Base-by-base conservation (phyloP, 2,329 filamentous ascomycete species). In the Salinomyces thailandicus region DNA sequence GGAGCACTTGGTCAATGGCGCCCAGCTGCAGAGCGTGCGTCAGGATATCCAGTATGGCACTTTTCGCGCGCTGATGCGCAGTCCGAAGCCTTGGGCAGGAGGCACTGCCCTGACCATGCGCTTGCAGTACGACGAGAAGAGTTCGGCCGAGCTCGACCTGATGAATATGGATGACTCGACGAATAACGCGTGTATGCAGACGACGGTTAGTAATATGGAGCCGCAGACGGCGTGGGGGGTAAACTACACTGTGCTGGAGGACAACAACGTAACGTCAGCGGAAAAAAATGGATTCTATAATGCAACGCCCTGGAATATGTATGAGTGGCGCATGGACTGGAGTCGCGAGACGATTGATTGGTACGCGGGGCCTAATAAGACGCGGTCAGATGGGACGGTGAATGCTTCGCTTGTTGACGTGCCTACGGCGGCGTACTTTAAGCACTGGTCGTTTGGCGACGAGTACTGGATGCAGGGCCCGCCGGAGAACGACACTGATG, bases 391-490 rank as follows among this genome's bases (percentile, higher is more conserved):
- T 19, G 49, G 56, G 15, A 55, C 57, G 8, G 56, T 47, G 30
- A 58, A 52, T 34, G 48, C 58, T 13, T 48, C 39, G 13, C 47
- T 69, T 24, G 62, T 63, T 1, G 59, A 55, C 5, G 59, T 62
- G 4, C 65, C 67, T 4, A 54, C 61, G 3, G 55, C 64, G 9
- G 42, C 69, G 15, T 57, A 59, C 34, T 59, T 68, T 46, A 63
- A 66, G 45, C 67, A 70, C 46, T 70, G 66, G 66, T 67, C 65
- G 0, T 61, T 57, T 6, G 67, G 67, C 7, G 64, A 69, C 41
- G 43, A 48, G 9, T 61, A 59, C 41, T 62, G 54, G 2, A 68
- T 64, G 55, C 52, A 62, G 45, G 67, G 67, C 4, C 67, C 67
- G 11, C 66, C 67, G 2, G 31, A 27, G 12, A 54, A 54, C 14